Evolutionary conservation across 2,329 filamentous ascomycete genomes (phyloP).

Genomic region (Bimuria novae-zelandiae): DNA sequence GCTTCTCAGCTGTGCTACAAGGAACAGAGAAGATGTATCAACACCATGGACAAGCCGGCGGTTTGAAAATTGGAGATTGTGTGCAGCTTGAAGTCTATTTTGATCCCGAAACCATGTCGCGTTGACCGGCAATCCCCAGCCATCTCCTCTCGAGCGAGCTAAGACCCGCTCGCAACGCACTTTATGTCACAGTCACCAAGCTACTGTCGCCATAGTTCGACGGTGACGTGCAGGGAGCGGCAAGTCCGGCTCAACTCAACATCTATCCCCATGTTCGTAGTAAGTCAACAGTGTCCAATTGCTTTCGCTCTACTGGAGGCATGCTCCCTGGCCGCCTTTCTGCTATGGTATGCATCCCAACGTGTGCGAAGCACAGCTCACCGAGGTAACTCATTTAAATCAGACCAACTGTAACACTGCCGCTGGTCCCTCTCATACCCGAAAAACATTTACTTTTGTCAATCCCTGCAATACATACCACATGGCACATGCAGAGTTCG

Average conservation of each 20-base stretch:
- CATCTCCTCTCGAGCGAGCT: conserved; percentile 8
- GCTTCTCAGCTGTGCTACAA: conserved; percentile 6
- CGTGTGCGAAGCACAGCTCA: neutral
- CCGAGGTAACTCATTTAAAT: neutral
- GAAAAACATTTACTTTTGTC: neutral
- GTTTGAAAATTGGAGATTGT: conserved; percentile 6
- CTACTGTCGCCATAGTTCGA: conserved; percentile 13
- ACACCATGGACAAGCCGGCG: neutral
- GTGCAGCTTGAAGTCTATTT: neutral
- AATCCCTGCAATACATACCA: neutral
- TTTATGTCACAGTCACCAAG: conserved; percentile 17
- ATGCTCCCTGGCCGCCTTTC: neutral
- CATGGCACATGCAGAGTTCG: too few species aligned
- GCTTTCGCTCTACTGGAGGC: neutral
- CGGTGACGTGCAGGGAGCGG: conserved; percentile 18
- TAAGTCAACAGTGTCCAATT: neutral
- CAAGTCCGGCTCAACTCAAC: neutral
- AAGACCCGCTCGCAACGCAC: conserved; percentile 18
- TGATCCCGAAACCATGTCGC: neutral
- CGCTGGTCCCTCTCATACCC: neutral
- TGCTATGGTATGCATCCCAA: neutral
- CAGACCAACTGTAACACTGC: neutral
- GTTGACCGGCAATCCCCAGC: neutral
- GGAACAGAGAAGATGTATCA: conserved; percentile 1
- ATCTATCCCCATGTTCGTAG: neutral